Evolutionary conservation across 495 filamentous ascomycete genomes (phyloP), one percentile per base, ranked within the genome.

Genomic region (Neurospora cerealis): DNA sequence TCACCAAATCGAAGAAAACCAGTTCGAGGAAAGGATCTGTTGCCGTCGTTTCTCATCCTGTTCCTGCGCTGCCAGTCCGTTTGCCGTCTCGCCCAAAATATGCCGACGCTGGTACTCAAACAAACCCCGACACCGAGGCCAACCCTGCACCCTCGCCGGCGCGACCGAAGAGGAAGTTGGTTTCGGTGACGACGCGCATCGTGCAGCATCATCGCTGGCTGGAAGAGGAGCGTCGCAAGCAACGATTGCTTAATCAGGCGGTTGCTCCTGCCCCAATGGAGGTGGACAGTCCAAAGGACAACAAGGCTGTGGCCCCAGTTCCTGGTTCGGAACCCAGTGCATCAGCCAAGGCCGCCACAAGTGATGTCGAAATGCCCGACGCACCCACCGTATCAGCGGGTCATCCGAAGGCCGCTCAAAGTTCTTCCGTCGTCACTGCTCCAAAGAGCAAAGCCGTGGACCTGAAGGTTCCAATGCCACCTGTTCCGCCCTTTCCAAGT

Each of bases 391-490:
- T 74, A 24, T 48, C 75, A 15, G 73, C 73, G 66, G 71, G 62
- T 21, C 39, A 41, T 37, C 40, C 71, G 38, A 70, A 76, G 70
- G 21, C 76, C 70, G 48, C 71, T 74, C 39, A 13, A 42, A n/a
- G n/a, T 38, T 8, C 73, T 21, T 32, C 75, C 4, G 54, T 69
- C n/a, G 37, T 72, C 0, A 78, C 70, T n/a, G 32, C 76, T 4
- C 70, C 76, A 28, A 86, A 83, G 70, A 78, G 60, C 42, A 85
- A 80, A 69, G 79, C 81, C 28, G 78, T 83, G 11, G 87, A 87
- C 13, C 76, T 89, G 40, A 83, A 85, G 36, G 85, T 88, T 9
- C 85, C 88, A 42, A 77, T 86, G 79, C 87, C 87, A 3, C 82
- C 84, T 15, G 83, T 86, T 13, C 83, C 82, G 3, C 81, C 80